Conservation (phyloP, 768 basidiomycete genomes). For the Kwoniella mangroviensis region DNA sequence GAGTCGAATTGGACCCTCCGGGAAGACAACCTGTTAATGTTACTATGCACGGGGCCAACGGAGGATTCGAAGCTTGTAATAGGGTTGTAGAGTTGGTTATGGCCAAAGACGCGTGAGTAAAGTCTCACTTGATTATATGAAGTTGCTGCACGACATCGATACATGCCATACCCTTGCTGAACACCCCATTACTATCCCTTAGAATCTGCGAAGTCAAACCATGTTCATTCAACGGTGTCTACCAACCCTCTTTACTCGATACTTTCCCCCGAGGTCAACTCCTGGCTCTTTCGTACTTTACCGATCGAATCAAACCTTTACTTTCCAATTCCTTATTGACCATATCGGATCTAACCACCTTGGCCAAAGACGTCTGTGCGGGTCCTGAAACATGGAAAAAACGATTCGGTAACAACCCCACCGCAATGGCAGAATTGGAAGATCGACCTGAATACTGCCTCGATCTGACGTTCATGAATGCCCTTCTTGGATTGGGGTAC, state of each 20-base stretch:
- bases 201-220: conserved; percentile 87
- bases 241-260: conserved; percentile 89
- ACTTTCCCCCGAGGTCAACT: conserved; percentile 84
- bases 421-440: conserved; percentile 70
- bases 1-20: conserved; percentile 68
- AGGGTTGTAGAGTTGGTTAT: conserved; percentile 82
- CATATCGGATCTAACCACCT: conserved; percentile 66
- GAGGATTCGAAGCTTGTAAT: conserved; percentile 83
- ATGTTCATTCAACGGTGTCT: conserved; percentile 96
- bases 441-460: conserved; percentile 92
- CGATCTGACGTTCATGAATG: conserved; percentile 94
- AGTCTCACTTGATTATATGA: neutral
- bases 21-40: conserved; percentile 65
- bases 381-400: conserved; percentile 68
- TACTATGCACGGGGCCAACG: conserved; percentile 83
- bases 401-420: conserved; percentile 56
- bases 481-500: conserved; percentile 82
- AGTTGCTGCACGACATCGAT: too few relatives aligned
- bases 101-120: conserved; percentile 86
- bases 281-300: conserved; percentile 95
- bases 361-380: conserved; percentile 74
- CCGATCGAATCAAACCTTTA: conserved; percentile 86
- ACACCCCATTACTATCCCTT: neutral
- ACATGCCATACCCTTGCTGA: neutral
- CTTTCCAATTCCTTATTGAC: conserved; percentile 61